A percentile compares a stretch with the other conserved stretches of the same genome.
Conservation (phyloP, 441 rosid species). For the Aleurites moluccanus region DNA sequence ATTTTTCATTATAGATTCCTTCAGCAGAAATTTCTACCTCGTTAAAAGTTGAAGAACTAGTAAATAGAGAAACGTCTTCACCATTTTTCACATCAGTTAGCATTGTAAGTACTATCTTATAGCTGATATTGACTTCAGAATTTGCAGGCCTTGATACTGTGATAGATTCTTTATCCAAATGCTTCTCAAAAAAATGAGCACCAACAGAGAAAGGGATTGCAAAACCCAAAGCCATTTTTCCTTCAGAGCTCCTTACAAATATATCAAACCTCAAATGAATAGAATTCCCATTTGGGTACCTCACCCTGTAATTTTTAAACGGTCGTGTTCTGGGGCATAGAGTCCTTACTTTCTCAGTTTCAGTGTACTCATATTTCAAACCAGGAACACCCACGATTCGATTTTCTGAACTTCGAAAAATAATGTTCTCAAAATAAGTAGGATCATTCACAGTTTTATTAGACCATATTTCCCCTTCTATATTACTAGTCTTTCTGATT, state of each 20-base stretch:
- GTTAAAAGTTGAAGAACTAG: neutral
- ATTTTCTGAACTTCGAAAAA: neutral
- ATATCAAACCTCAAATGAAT: constrained; percentile 30
- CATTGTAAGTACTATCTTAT: constrained; percentile 23
- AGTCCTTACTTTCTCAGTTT: constrained; percentile 25
- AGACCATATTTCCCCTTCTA: constrained; percentile 35
- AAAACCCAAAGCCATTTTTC: constrained; percentile 28
- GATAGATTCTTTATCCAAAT: neutral
- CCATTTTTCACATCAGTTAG: neutral
- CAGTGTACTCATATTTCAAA: constrained; percentile 35
- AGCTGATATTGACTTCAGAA: constrained; percentile 33
- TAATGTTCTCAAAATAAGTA: constrained; percentile 29
- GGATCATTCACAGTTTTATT: constrained; percentile 25
- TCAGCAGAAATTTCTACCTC: constrained; percentile 37
- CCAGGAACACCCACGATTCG: constrained; percentile 1
- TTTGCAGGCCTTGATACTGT: neutral
- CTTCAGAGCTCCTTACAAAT: constrained; percentile 16
- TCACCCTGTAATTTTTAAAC: neutral
- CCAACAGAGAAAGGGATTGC: constrained; percentile 34
- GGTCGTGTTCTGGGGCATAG: constrained; percentile 19
- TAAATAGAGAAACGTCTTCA: neutral
- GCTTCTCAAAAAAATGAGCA: constrained; percentile 9
- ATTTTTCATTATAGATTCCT: constrained; percentile 36
- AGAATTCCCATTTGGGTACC: constrained; percentile 29
- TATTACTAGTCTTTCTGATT: constrained; percentile 20